Evolutionary conservation across 202 grass and related monocot species (phyloP), one percentile per base, ranked within the genome.

Genomic region (Sporobolus alterniflorus): DNA sequence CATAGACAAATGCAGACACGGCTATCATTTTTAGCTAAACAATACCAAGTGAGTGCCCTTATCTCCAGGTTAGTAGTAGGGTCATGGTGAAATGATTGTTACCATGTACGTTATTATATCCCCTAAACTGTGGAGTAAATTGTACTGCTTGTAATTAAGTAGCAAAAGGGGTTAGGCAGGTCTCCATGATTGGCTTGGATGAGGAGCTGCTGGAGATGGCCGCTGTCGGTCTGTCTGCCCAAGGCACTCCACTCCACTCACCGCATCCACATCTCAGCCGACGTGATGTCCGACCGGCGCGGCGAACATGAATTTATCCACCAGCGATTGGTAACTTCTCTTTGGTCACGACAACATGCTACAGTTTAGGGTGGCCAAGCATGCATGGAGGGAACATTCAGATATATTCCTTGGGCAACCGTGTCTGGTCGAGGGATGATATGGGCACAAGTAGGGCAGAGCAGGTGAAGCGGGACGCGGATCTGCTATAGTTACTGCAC

Each of bases 121-220:
- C 25, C 15, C 73, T 61, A 46, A 63, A 62, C 57, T 46, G 5
- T 49, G 40, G 26, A 24, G 43, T 50, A 39, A 67, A 17, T 67
- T 21, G 69, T 25, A 78, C 64, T 41, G 1, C 60, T 20, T 28
- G 9, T 7, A 30, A n/a, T 3, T 20, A 39, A 29, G 41, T 16
- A 20, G 33, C 13, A 12, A 51, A 89, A 89, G 46, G 76, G 36
- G 82, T 85, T 89, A 67, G 83, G 88, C 88, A 86, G 48, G 72
- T 60, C 9, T 11, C 47, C 83, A 82, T 77, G 72, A 89, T 85
- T 89, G 82, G 60, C 28, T 42, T 64, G 74, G 74, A 24, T 32
- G 41, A 26, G 22, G 31, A 21, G 76, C 34, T n/a, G 11, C 68
- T 54, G 57, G 84, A 54, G 30, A 64, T n/a, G 76, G 84, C 48